These are phyloP conservation scores for Carex littledalei DNA, from an alignment of 176 grass and related monocot genomes.

Conservation along the genomic window DNA sequence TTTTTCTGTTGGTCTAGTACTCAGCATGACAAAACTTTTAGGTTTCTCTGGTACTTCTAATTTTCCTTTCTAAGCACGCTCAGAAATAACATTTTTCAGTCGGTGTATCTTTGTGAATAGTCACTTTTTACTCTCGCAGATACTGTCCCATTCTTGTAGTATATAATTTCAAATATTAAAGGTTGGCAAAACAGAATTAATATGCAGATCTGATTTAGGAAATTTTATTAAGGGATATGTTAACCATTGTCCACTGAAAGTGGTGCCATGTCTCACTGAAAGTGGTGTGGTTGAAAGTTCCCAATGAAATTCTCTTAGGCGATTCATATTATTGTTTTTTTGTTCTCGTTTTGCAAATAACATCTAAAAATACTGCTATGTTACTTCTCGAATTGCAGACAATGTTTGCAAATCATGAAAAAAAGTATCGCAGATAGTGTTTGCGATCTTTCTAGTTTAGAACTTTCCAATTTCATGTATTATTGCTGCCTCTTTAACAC, in stretches of 20 bases:
- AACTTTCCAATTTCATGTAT: neutral
- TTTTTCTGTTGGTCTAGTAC: neutral
- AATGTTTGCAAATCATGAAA: neutral
- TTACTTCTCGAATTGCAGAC: neutral
- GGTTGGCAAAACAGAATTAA: neutral
- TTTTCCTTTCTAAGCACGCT: neutral
- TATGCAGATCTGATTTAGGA: neutral
- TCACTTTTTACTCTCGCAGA: too few species aligned
- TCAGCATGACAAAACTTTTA: neutral
- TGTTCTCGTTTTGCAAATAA: neutral
- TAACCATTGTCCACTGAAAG: too few species aligned
- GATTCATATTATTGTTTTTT: too few species aligned
- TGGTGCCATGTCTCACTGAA: too few species aligned
- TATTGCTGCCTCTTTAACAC: neutral
- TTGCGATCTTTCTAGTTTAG: neutral
- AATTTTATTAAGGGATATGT: neutral
- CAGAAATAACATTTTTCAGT: too few species aligned
- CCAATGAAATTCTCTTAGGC: neutral
- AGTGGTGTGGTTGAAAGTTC: too few species aligned
- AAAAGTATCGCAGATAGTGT: neutral
- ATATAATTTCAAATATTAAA: neutral
- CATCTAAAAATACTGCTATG: neutral
- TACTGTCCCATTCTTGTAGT: too few species aligned
- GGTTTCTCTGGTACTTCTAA: neutral
- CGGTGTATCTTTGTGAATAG: too few species aligned